Evolutionary conservation across 2,329 filamentous ascomycete species (phyloP).

Genomic region (Dactylellina drechsleri): DNA sequence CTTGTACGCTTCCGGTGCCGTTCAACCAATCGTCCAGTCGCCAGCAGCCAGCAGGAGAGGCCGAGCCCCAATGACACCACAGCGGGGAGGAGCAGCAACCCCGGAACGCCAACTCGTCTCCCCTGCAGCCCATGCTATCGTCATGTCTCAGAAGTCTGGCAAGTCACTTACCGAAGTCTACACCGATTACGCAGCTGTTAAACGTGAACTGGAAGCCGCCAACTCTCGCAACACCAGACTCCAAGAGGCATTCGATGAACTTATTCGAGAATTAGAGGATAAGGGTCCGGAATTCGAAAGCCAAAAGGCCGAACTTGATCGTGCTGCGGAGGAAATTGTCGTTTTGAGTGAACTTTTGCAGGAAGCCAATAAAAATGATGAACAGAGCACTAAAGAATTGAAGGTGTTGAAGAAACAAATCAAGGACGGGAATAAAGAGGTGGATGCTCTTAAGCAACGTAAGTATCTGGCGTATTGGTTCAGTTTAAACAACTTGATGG

Average conservation of each 20-base stretch:
- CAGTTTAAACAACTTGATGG: neutral
- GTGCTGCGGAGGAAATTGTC: constrained; percentile 80
- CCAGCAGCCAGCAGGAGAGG: constrained; percentile 65
- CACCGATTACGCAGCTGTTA: constrained; percentile 68
- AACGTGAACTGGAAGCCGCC: constrained; percentile 78
- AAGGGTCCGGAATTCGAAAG: constrained; percentile 90
- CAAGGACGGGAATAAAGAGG: constrained; percentile 71
- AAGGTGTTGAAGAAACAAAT: constrained; percentile 81
- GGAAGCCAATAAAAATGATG: constrained; percentile 59
- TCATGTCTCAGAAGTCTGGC: constrained; percentile 58
- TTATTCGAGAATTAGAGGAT: constrained; percentile 83
- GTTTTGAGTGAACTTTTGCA: constrained; percentile 88
- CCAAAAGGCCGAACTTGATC: constrained; percentile 80
- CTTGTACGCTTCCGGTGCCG: constrained; percentile 59
- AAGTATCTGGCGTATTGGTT: constrained; percentile 21
- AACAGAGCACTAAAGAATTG: constrained; percentile 70
- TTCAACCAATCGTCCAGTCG: constrained; percentile 66
- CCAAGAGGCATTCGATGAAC: constrained; percentile 80
- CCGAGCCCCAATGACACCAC: constrained; percentile 65
- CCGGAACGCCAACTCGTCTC: constrained; percentile 67
- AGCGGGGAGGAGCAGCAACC: constrained; percentile 66
- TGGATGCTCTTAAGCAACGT: constrained; percentile 79
- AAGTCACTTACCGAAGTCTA: constrained; percentile 70
- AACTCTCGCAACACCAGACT: constrained; percentile 79
- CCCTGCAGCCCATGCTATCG: constrained; percentile 63